Evolutionary conservation across 1,284 basidiomycete species (phyloP).

Genomic region (Irpex sp.): DNA sequence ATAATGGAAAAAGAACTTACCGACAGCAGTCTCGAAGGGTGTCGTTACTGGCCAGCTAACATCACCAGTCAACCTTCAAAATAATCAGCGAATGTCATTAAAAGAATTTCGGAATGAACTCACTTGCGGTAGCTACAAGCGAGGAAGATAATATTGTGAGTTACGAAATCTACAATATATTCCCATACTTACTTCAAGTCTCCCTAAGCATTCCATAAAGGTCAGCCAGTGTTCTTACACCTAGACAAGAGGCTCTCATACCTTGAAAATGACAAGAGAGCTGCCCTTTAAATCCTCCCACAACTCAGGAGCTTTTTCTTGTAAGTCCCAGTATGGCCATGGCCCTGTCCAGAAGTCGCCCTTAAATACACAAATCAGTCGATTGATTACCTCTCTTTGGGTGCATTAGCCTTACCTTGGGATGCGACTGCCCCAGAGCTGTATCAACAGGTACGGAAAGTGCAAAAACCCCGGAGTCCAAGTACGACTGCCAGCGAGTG

Average conservation of each 20-base stretch:
- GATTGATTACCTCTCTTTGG: not conserved
- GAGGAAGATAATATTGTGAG: not conserved
- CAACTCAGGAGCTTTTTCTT: constrained; percentile 54
- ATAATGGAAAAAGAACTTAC: constrained; percentile 34
- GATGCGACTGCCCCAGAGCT: constrained; percentile 49
- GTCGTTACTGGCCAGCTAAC: constrained; percentile 86
- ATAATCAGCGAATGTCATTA: constrained; percentile 21
- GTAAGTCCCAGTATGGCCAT: constrained; percentile 81
- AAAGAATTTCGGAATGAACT: constrained; percentile 28
- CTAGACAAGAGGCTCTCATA: constrained; percentile 19
- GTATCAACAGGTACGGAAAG: constrained; percentile 69
- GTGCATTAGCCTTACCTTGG: constrained; percentile 27
- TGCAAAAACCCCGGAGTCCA: constrained; percentile 70
- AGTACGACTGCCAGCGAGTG: constrained; percentile 69
- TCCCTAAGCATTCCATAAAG: constrained; percentile 43
- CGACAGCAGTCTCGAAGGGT: constrained; percentile 76
- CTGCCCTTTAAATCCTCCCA: constrained; percentile 60
- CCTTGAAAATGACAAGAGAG: constrained; percentile 90
- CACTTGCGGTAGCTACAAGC: constrained; percentile 74
- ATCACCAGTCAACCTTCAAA: constrained; percentile 80
- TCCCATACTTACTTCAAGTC: constrained; percentile 69
- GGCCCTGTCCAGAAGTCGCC: constrained; percentile 83
- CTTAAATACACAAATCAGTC: constrained; percentile 6
- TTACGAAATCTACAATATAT: not conserved
- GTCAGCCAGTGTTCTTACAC: not conserved